Evolutionary conservation across 192 early-diverging fungal genomes (phyloP).

Genomic region (Thamnidium elegans): DNA sequence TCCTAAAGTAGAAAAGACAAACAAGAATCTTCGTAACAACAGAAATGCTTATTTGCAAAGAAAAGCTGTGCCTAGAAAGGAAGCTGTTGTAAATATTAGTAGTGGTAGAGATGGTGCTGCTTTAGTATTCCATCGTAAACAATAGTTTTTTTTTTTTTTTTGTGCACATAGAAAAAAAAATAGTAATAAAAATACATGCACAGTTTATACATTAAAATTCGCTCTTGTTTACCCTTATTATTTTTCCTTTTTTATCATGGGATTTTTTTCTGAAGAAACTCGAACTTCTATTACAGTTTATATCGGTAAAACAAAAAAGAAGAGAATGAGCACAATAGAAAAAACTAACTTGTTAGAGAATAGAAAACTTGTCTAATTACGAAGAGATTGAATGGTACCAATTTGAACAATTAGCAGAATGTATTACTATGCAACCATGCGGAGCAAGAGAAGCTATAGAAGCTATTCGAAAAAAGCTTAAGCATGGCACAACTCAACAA

Average conservation of each 20-base stretch:
- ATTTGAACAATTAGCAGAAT: constrained; percentile 34
- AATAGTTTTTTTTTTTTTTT: too few species aligned
- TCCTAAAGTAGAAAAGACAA: constrained; percentile 15
- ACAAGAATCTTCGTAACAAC: constrained; percentile 13
- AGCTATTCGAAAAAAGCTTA: constrained; percentile 34
- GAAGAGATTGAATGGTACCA: constrained; percentile 40
- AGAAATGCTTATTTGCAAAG: constrained; percentile 23
- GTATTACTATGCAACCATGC: constrained; percentile 32
- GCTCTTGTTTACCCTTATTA: too few species aligned
- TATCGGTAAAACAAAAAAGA: constrained; percentile 20
- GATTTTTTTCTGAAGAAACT: constrained; percentile 34
- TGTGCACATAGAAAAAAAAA: too few species aligned
- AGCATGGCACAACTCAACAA: constrained; percentile 33
- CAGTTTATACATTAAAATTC: too few species aligned
- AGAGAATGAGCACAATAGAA: neutral
- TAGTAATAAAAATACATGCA: too few species aligned
- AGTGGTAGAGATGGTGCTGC: constrained; percentile 24
- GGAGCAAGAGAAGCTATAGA: constrained; percentile 36
- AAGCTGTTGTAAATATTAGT: constrained; percentile 23
- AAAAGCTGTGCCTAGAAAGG: constrained; percentile 22
- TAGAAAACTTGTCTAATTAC: constrained; percentile 37
- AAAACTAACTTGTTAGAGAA: neutral
- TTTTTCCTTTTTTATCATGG: constrained; percentile 15
- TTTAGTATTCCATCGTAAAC: constrained; percentile 14
- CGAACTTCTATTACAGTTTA: constrained; percentile 35